Evolutionary conservation across 192 early-diverging fungal species (phyloP), one percentile per base, ranked within the genome.

Genomic region (Spinellus fusiger): DNA sequence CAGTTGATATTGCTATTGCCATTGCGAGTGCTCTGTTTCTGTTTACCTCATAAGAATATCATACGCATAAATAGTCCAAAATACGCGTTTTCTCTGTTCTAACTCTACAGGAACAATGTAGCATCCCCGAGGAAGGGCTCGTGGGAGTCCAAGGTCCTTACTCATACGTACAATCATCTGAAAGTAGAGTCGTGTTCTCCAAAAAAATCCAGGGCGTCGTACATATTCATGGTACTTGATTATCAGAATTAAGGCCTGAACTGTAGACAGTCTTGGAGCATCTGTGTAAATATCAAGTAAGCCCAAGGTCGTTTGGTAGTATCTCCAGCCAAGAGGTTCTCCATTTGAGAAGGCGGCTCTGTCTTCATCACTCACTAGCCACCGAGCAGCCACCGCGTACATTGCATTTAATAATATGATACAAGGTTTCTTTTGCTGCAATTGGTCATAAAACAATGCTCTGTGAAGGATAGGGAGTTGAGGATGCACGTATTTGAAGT

Each of bases 221-320:
- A 77, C 64, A 1, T 69, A 68, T 53, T 84, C 81, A 38, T 84
- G 79, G 44, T 78, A 84, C 64, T 79, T 80, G 25, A 80, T 61
- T 28, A 84, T 35, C 48, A 84, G 53, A 10, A 84, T 37, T 12
- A 80, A 53, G 1, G 79, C 73, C 62, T 80, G 79, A 18, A 84
- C 61, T 0, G 79, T 80, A 16, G 81, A 79, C 28, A 84, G 50
- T 34, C 81, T 54, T 22, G 81, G 81, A 9, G 70, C 73, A 52
- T 84, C 81, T 9, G 75, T 48, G 2, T 73, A 74, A 31, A 71
- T 64, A 37, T 84, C 81, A 22, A 80, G 27, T 18, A 62, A 51
- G 47, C 46, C 35, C 5, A 57, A 23, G 5, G 71, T 61, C 5
- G 37, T 13, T 46, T 65, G 49, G 46, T 73, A 68, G 34, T 59